A percentile compares a stretch with the other conserved stretches of the same genome.
These are phyloP conservation scores for Gleditsia sinensis DNA, from an alignment of 306 rosid species.

Conservation along the genomic window DNA sequence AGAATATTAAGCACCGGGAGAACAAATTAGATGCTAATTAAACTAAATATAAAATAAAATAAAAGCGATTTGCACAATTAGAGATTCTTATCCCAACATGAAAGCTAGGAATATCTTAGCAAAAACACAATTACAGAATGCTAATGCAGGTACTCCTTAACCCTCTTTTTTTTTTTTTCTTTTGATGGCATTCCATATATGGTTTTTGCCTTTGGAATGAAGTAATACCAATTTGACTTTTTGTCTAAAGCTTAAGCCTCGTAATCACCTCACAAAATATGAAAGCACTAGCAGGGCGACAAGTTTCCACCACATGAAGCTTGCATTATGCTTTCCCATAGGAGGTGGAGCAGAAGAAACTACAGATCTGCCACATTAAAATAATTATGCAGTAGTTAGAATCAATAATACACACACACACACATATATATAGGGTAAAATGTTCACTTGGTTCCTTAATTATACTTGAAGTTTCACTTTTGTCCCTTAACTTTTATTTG, in stretches of 20 bases:
- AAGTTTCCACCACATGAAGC: slow-evolving; percentile 48
- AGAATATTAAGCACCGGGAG: slow-evolving; percentile 14
- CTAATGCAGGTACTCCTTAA: slow-evolving; percentile 36
- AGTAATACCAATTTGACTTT: too few relatives aligned
- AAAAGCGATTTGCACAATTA: slow-evolving; percentile 40
- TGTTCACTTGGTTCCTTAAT: too few relatives aligned
- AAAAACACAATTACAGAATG: slow-evolving; percentile 45
- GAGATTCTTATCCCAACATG: slow-evolving; percentile 65
- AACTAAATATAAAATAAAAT: background rate
- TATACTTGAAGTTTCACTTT: too few relatives aligned
- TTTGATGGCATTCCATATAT: background rate
- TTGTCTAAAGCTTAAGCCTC: too few relatives aligned
- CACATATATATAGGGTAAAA: background rate
- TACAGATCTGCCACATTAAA: slow-evolving; percentile 49
- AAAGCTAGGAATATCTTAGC: slow-evolving; percentile 72
- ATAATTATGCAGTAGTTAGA: background rate
- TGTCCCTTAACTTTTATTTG: too few relatives aligned
- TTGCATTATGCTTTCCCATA: slow-evolving; percentile 29
- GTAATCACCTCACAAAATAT: slow-evolving; percentile 55
- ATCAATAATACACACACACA: background rate
- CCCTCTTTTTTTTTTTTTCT: slow-evolving; percentile 31
- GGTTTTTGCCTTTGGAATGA: too few relatives aligned
- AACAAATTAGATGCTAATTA: slow-evolving; percentile 25
- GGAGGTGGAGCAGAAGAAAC: slow-evolving; percentile 54
- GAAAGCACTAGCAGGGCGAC: slow-evolving; percentile 43